Evolutionary conservation across 2,329 filamentous ascomycete species (phyloP), one percentile per base, ranked within the genome.

Genomic region (Neoascochyta sp.): DNA sequence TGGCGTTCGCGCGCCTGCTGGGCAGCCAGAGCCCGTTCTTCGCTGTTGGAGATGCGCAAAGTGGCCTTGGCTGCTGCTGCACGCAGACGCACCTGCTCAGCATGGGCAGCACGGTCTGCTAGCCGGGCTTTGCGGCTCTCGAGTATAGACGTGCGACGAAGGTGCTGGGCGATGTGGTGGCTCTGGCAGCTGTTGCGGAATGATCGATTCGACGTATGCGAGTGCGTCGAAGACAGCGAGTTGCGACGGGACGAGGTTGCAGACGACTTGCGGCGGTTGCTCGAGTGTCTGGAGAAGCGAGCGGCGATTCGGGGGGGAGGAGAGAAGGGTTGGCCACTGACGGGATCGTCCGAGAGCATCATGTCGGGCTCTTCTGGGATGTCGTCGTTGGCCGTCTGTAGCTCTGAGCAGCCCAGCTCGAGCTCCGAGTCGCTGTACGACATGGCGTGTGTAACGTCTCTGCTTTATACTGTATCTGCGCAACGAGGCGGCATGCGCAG

Each of bases 1-100:
- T 89, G 86, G 48, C 83, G 83, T 65, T 90, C 83, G 35, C 86
- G 75, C 1, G 85, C 82, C 43, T 86, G 76, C 41, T 87, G 80
- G 4, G 85, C 86, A 5, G 86, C 86, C 36, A 88, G 65, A 3
- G 85, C 83, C 28, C 82, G 74, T 61, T 89, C 84, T 57, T 90
- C 85, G 24, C 80, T 84, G 32, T 79, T 73, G 3, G 75, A 78
- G 17, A 68, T 76, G 45, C 81, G 78, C 12, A 80, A 76, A 5
- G 78, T 73, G 3, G 83, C 79, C 63, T 87, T 88, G 37, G 79
- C 83, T 34, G 84, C 62, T 7, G 84, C 84, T 23, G 85, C 85
- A 19, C 84, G 75, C 39, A 87, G 65, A 29, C 86, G 80, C 10
- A 92, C 86, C 58, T 89, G 86, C 62, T 92, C 86, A 13, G 83